A percentile compares a stretch with the other conserved stretches of the same genome.
Evolutionary conservation across 75 land plant genomes (phyloP).

Genomic region (Selaginella tamariscina): DNA sequence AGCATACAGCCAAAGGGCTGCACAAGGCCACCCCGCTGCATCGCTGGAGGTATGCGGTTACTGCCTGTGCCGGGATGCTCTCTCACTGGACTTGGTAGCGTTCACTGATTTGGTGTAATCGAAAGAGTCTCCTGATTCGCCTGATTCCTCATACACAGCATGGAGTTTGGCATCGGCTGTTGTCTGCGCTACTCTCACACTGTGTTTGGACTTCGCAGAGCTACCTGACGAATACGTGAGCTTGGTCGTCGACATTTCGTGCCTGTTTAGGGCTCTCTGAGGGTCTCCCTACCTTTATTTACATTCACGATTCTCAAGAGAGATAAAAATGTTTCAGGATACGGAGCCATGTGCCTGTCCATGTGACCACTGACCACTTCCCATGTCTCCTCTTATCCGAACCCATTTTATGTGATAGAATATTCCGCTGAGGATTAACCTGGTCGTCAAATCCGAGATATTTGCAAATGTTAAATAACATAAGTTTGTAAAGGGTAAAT

Average conservation of each 20-base stretch:
- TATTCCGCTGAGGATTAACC: too few relatives aligned
- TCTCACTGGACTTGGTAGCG: conserved; percentile 6
- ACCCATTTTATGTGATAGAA: too few relatives aligned
- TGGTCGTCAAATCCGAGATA: too few relatives aligned
- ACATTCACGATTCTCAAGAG: too few relatives aligned
- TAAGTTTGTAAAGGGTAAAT: too few relatives aligned
- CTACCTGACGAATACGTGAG: conserved; percentile 1
- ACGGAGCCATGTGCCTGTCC: too few relatives aligned
- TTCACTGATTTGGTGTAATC: conserved; percentile 54
- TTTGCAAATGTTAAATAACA: too few relatives aligned
- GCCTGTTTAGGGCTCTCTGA: too few relatives aligned
- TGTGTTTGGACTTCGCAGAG: conserved; percentile 31
- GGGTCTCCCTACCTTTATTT: too few relatives aligned
- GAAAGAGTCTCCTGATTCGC: conserved; percentile 33
- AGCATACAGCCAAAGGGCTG: conserved; percentile 76
- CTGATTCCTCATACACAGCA: conserved; percentile 44
- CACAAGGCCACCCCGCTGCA: conserved; percentile 56
- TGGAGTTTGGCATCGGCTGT: conserved; percentile 63
- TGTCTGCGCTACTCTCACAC: conserved; percentile 56
- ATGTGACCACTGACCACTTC: too few relatives aligned
- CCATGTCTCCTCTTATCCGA: too few relatives aligned
- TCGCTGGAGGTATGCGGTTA: conserved; percentile 54
- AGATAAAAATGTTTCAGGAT: too few relatives aligned
- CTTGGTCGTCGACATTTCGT: conserved; percentile 1
- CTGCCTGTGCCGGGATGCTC: conserved; percentile 30